Base-by-base conservation (phyloP, 257 asterid species). In the Solanum sejunctum region DNA sequence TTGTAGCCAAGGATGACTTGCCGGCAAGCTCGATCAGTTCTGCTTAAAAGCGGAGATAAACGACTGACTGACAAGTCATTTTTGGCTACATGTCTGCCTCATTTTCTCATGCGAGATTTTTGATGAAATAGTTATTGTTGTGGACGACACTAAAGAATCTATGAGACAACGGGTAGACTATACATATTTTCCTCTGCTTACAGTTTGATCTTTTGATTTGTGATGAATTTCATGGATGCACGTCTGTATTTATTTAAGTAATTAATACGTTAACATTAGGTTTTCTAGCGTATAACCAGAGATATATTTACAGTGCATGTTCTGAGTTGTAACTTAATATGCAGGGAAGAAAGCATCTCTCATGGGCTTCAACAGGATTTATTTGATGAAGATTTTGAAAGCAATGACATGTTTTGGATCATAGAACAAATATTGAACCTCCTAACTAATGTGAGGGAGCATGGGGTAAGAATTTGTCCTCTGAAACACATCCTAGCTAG, bases 1-100 rank as follows among this genome's bases (percentile, higher is more conserved):
- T 85, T 88, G 85, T 88, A 95, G 98, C 98, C 98, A 95, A 93
- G 98, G 97, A 95, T 95, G 98, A 95, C 98, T 93, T 93, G 98
- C 97, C 98, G 97, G 93, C 64, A 47, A 86, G 32, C 82, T 64
- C 82, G 28, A 67, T 41, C 12, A 63, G 16, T 51, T 58, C 54
- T 81, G 3, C 67, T 6, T 20, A 69, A 69, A 7, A 36, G 77
- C 39, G 47, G 55, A 57, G 23, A 58, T 41, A 18, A 21, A 15
- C 10, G 23, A n/a, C 12, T 58, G 63, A 77, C 83, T 85, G 93
- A 94, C 97, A 85, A 92, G 95, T 92, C 84, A 85, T 92, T 66
- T 57, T 86, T 93, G 95, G 95, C 96, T 93, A 94, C 81, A 88
- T 86, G 80, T 89, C 82, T 61, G 36, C 91, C 92, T 93, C 80